Base-by-base conservation (phyloP, 225 moss, liverwort and hornwort species). In the Bryoerythrophyllum caledonicum region DNA sequence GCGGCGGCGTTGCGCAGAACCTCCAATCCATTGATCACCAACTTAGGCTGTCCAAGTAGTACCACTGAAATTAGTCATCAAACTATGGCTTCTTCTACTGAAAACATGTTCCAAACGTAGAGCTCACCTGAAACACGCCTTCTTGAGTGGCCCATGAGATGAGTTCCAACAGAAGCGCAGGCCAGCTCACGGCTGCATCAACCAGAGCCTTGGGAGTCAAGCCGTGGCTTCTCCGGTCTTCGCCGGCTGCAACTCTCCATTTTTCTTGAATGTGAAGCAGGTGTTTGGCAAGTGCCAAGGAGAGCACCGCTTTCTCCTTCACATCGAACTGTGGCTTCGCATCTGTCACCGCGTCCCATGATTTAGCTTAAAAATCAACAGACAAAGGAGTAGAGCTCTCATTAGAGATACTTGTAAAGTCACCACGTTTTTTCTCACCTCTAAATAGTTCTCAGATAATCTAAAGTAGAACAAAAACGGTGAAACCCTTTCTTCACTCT, bases 111-210 rank as follows among this genome's bases (percentile, higher is more conserved):
- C 8, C 11, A 57, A 75, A 53, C 27, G 63, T 46, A 68, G 63
- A 77, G 60, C 20, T 53, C 37, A 96, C 96, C 96, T 96, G 96
- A 74, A 96, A 96, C 37, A 80, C 74, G 63, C 91, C 88, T 87
- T 90, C 90, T 72, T 83, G 70, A 71, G 86, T 94, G 73, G 89
- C 77, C 75, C 82, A 92, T 13, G 93, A 91, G 34, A 96, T 82
- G 38, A 96, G 86, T 30, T 88, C 81, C 73, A 92, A 79, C 41
- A 96, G 82, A 24, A 96, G 82, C 64, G 89, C 65, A 57, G 94
- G 81, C 89, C 91, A 96, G 72, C 92, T 92, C 67, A 94, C 82
- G 75, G 89, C 89, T 54, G 94, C 93, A 84, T 94, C 92, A 63
- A 91, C 87, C 28, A 74, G 54, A 69, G 80, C 84, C 78, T 81